Percentiles rank a stretch among this genome's conserved stretches.
Evolutionary conservation across 2,329 filamentous ascomycete genomes (phyloP).

Genomic region (Blastomyces parvus): DNA sequence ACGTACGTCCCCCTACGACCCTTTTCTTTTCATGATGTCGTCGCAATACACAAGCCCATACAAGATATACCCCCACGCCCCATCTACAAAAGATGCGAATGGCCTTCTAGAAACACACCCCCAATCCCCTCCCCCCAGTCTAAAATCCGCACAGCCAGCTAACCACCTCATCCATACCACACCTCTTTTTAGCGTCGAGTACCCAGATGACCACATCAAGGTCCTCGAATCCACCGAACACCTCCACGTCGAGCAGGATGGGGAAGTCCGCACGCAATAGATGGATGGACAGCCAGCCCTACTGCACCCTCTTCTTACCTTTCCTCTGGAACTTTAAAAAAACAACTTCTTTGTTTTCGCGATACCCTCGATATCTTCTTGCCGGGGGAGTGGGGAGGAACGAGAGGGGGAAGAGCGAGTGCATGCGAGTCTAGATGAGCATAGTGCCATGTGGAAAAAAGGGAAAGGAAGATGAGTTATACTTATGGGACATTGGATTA

Average conservation of each 20-base stretch:
- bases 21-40: not conserved
- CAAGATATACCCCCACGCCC: not conserved
- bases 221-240: constrained; percentile 60
- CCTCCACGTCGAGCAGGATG: constrained; percentile 70
- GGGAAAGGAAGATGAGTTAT: no score
- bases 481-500: no score
- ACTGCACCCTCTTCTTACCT: no score
- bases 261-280: constrained; percentile 62
- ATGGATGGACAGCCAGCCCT: not conserved
- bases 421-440: no score
- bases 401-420: no score
- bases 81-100: no score
- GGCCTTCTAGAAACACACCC: no score
- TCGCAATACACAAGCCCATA: not conserved
- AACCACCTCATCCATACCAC: not conserved
- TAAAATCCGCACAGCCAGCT: not conserved
- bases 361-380: not conserved
- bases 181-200: constrained; percentile 54
- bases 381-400: no score
- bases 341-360: not conserved
- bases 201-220: constrained; percentile 56
- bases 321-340: not conserved
- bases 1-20: constrained; percentile 46
- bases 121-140: not conserved
- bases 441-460: no score